Percentiles rank a stretch among this genome's conserved stretches.
phyloP scores from a whole-genome alignment of 1,284 basidiomycete species.

The Ceratobasidium sp. region DNA sequence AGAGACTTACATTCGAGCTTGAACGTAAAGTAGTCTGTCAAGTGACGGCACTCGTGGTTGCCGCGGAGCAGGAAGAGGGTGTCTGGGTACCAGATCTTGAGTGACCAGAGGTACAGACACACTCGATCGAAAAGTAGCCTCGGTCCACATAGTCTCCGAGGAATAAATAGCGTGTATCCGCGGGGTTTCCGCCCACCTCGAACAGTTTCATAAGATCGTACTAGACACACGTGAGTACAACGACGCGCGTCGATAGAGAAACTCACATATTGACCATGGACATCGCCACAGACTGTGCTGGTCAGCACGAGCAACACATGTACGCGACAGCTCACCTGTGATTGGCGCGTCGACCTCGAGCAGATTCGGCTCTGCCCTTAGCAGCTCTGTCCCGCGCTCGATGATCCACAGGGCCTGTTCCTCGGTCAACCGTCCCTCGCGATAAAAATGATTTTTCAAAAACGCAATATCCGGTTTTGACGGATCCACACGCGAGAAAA shows the following conservation, averaged over 20 bases:
- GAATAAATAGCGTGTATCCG: slow-evolving; percentile 93
- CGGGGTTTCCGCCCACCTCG: slow-evolving; percentile 91
- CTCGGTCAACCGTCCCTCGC: slow-evolving; percentile 90
- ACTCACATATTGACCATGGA: slow-evolving; percentile 96
- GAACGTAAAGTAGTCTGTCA: slow-evolving; percentile 98
- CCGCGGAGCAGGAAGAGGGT: slow-evolving; percentile 91
- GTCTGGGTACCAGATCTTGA: slow-evolving; percentile 94
- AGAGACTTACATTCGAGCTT: slow-evolving; percentile 82
- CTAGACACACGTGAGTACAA: slow-evolving; percentile 52
- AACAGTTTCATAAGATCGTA: slow-evolving; percentile 99
- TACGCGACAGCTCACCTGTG: slow-evolving; percentile 68
- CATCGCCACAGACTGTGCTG: slow-evolving; percentile 84
- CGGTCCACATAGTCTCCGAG: slow-evolving; percentile 98
- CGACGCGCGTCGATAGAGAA: slow-evolving; percentile 33
- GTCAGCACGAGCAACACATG: not conserved
- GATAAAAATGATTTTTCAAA: slow-evolving; percentile 98
- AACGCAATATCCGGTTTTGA: slow-evolving; percentile 95
- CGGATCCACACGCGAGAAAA: slow-evolving; percentile 83
- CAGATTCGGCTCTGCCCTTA: slow-evolving; percentile 86
- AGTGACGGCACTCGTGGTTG: slow-evolving; percentile 96
- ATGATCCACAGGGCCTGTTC: slow-evolving; percentile 90
- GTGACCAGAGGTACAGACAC: slow-evolving; percentile 89
- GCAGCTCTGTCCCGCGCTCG: slow-evolving; percentile 77
- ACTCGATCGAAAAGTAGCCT: slow-evolving; percentile 96
- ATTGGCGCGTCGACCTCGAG: slow-evolving; percentile 93